Percentiles rank a stretch among this genome's conserved stretches.
Conservation (phyloP, 75 land plant genomes). For the Cupressus sempervirens region DNA sequence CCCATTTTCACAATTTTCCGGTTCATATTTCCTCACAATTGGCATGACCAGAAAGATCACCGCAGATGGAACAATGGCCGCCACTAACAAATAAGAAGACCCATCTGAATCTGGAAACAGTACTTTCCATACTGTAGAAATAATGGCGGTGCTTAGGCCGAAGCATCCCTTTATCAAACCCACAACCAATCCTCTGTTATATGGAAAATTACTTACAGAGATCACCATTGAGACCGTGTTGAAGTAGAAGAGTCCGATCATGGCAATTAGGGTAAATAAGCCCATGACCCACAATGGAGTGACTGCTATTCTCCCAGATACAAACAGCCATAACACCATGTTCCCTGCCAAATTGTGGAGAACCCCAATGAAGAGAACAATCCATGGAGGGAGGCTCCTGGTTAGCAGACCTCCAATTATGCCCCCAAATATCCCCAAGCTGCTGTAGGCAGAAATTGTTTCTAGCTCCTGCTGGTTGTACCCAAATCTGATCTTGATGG, state of each 20-base stretch:
- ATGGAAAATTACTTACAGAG: constrained; percentile 40
- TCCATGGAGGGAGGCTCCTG: constrained; percentile 16
- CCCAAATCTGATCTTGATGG: too few species aligned
- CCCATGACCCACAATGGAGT: constrained; percentile 29
- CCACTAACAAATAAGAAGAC: constrained; percentile 7
- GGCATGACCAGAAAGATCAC: not conserved
- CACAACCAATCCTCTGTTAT: constrained; percentile 29
- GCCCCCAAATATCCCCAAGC: too few species aligned
- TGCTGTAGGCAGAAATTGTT: too few species aligned
- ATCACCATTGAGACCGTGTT: constrained; percentile 30
- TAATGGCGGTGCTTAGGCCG: constrained; percentile 30
- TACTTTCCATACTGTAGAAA: constrained; percentile 14
- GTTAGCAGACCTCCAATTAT: constrained; percentile 16
- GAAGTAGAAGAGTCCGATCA: constrained; percentile 26
- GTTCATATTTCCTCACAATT: not conserved
- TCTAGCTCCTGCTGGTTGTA: too few species aligned
- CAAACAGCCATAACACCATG: constrained; percentile 22
- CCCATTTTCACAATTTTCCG: not conserved
- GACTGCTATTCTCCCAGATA: constrained; percentile 3
- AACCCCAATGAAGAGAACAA: constrained; percentile 18
- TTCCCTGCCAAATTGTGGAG: constrained; percentile 18
- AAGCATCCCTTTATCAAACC: constrained; percentile 35
- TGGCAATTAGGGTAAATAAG: constrained; percentile 16
- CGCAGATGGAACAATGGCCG: not conserved
- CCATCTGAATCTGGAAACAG: not conserved